Conservation (phyloP, 163 green algal species). For the Chlorella variabilis region DNA sequence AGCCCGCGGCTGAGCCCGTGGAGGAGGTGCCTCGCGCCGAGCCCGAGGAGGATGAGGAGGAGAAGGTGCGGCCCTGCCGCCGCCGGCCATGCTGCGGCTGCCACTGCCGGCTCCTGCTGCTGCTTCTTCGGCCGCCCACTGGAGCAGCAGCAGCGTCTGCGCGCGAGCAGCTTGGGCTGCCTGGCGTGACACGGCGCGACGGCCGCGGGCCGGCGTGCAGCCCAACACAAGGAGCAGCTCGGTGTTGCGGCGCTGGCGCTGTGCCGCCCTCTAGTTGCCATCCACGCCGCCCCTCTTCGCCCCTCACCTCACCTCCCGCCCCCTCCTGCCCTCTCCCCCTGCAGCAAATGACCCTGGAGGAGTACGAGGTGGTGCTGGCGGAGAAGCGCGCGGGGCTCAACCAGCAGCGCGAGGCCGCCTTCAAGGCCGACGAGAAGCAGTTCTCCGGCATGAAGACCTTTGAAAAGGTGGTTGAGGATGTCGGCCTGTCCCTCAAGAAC, state of each 20-base stretch:
- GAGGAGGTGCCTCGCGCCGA: conserved; percentile 41
- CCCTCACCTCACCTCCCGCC: too few relatives aligned
- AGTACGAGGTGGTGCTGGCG: conserved; percentile 81
- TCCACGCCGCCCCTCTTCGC: too few relatives aligned
- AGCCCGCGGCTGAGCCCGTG: not conserved
- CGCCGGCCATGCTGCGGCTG: too few relatives aligned
- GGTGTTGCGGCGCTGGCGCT: too few relatives aligned
- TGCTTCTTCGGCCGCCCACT: too few relatives aligned
- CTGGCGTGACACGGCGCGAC: too few relatives aligned
- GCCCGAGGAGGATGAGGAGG: conserved; percentile 42
- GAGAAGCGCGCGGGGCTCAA: conserved; percentile 84
- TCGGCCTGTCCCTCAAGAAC: conserved; percentile 56
- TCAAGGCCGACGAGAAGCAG: conserved; percentile 65
- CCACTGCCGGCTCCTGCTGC: not conserved
- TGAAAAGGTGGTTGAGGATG: conserved; percentile 57
- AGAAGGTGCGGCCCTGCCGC: conserved; percentile 31
- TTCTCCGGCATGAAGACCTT: conserved; percentile 80
- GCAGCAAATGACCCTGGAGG: conserved; percentile 79
- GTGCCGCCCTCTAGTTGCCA: too few relatives aligned
- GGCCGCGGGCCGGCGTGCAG: too few relatives aligned
- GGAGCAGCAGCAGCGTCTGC: too few relatives aligned
- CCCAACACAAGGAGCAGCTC: too few relatives aligned
- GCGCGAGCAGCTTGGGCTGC: too few relatives aligned
- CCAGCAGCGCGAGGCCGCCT: conserved; percentile 55
- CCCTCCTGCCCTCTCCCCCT: not conserved